phyloP scores from a whole-genome alignment of 768 basidiomycete genomes.

The Termitomyces sp. region DNA sequence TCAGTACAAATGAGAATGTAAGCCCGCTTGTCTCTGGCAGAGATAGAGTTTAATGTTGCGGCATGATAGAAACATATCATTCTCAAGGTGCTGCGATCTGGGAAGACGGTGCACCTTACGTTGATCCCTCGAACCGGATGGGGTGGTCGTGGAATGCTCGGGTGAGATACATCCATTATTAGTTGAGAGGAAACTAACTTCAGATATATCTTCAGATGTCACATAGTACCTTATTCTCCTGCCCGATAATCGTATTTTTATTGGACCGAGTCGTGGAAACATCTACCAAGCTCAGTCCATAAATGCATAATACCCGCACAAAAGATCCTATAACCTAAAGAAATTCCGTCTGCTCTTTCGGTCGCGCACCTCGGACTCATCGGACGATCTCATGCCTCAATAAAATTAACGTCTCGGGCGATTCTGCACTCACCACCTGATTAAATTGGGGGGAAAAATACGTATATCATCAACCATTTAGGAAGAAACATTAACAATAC shows the following conservation, averaged over 20 bases:
- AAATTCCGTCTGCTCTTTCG: background rate
- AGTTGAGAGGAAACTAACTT: background rate
- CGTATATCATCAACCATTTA: background rate
- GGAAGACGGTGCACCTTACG: constrained; percentile 38
- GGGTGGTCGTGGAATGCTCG: constrained; percentile 84
- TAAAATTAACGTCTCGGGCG: background rate
- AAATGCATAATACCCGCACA: background rate
- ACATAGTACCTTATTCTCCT: constrained; percentile 48
- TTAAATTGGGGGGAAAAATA: background rate
- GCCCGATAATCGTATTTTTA: constrained; percentile 6
- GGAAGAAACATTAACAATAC: background rate
- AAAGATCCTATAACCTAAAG: background rate
- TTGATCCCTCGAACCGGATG: constrained; percentile 70
- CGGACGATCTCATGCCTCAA: background rate
- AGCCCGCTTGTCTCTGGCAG: constrained; percentile 18
- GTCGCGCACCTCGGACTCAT: background rate
- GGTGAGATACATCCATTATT: constrained; percentile 38
- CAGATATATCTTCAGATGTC: constrained; percentile 37
- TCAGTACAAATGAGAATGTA: constrained; percentile 75
- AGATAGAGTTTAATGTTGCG: background rate
- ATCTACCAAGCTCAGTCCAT: background rate
- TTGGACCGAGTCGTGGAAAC: background rate
- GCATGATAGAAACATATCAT: constrained; percentile 46
- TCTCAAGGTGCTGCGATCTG: constrained; percentile 52
- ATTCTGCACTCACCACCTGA: background rate